Evolutionary conservation across 1,139 yeast species (phyloP), one percentile per base, ranked within the genome.

Genomic region (Scheffersomyces parashehatae): DNA sequence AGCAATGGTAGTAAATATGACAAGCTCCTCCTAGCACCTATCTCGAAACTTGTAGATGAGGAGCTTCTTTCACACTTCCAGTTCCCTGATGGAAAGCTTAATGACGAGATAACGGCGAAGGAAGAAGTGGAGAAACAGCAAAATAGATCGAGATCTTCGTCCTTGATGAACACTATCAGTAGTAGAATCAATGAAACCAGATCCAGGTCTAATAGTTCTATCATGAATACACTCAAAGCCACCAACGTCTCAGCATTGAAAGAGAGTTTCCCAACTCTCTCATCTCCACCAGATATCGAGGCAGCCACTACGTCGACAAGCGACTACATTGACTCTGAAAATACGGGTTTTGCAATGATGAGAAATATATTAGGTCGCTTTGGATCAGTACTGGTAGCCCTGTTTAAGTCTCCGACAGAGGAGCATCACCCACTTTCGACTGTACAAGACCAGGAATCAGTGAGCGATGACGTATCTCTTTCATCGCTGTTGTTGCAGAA

Each of bases 81-180:
- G 41, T 65, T 67, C 39, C 73, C 74, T 1, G 57, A 54, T 24
- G 67, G 66, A 1, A 54, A 60, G 38, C 41, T 58, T 28, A 54
- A 46, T 7, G 57, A 57, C 4, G 64, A 61, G 43, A 46, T 51
- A 12, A 45, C 46, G 29, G 51, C 48, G 6, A 50, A 54, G 31
- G 54, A 48, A 20, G 55, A 52, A 11, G 47, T 43, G 5, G 58
- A 56, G 32, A 46, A 52, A 36, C 46, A 39, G 29, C 41, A 34
- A 24, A 51, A 50, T 20, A 47, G 78, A 35, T 69, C 75, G 6
- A 55, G 78, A 30, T 72, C 77, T 4, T 59, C 70, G 9, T 72
- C 77, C 0, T 47, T 73, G 11, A 57, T 73, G 45, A 72, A 72
- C 45, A 64, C 73, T 8, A 59, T 73, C 9, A 62, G 68, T 37